Evolutionary conservation across 2,329 filamentous ascomycete genomes (phyloP), one percentile per base, ranked within the genome.

Genomic region (Neonectria coccinea): DNA sequence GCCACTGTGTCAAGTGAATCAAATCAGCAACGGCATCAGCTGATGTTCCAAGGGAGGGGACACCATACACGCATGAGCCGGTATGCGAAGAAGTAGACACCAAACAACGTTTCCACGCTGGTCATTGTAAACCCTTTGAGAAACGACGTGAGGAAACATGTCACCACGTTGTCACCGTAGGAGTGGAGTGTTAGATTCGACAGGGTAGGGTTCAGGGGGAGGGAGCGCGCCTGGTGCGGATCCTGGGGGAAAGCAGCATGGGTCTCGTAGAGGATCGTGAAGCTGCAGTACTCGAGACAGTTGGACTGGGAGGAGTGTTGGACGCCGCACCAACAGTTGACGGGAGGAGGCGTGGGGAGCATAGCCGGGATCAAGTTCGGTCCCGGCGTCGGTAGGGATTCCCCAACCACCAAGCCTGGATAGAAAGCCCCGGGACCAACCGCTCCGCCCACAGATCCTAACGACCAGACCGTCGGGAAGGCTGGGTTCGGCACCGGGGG

Each of bases 251-350:
- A 65, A 7, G 71, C 60, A 51, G 67, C 66, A 65, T 73, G 70
- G 33, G 64, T 65, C 63, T 73, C 67, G 57, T 74, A 74, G 22
- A 74, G 65, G 11, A 73, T 69, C 25, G 70, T 68, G 41, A 71
- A 65, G 62, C 66, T 73, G 50, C 65, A 68, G 53, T 72, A 69
- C 51, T 74, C 73, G 5, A 73, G 55, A 36, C 70, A 74, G 31
- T 75, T 66, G 10, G 63, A 64, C 20, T 62, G 67, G 12, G 67
- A 67, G 31, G 59, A 61, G 50, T 75, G 73, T 63, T 67, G 65
- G n/a, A 68, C 64, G 59, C 73, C 73, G 39, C 73, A 75, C 53
- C 70, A 70, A 54, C 73, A 75, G 29, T 74, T 66, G 14, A 73
- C 66, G 27, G 65, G 64, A 7, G 67, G 59, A 25, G 64, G 57